Base-by-base conservation (phyloP, 208 protist species). In the Crithidia thermophila region DNA sequence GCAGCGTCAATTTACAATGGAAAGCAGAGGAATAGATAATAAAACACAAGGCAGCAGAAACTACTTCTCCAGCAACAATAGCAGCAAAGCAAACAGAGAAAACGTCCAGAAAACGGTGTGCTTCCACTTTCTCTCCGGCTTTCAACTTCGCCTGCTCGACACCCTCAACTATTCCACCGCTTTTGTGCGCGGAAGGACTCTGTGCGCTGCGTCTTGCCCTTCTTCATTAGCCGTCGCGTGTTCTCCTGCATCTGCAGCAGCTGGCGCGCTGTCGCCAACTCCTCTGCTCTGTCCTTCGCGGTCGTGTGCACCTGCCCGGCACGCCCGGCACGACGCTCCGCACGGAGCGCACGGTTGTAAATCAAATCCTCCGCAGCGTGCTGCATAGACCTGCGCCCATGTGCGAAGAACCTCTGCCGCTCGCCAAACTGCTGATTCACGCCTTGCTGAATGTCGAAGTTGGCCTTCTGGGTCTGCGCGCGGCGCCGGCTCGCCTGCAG, bases 241-340 rank as follows among this genome's bases (percentile, higher is more conserved):
- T 46, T 77, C 60, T 93, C 87, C 36, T 88, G 43, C 43, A 87
- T 46, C 53, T 75, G 69, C 49, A 93, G 67, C 40, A 90, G 67
- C 46, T 93, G 72, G 27, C 87, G 68, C 40, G 87, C 87, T 1
- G 72, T 77, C 25, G 72, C 78, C 78, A 90, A 64, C 21, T 86
- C 72, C 20, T 67, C 52, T 27, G 76, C 75, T 3, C 75, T 63
- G 62, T 85, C 65, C 37, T 46, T 28, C 11, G 76, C 31, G 23
- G 67, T 68, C 18, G 46, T 43, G 42, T 68, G 52, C 5, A 50
- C 14, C 21, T 43, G 34, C 5, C 68, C 68, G 9, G 68, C 68
- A 8, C 13, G 40, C 9, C 47, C 45, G 30, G 1, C 46, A 6
- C 57, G 23, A 25, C 57, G 59, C 23, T 57, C 45, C 37, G 37